Evolutionary conservation across 2,329 filamentous ascomycete species (phyloP), one percentile per base, ranked within the genome.

Genomic region (Aaosphaeria arxii): DNA sequence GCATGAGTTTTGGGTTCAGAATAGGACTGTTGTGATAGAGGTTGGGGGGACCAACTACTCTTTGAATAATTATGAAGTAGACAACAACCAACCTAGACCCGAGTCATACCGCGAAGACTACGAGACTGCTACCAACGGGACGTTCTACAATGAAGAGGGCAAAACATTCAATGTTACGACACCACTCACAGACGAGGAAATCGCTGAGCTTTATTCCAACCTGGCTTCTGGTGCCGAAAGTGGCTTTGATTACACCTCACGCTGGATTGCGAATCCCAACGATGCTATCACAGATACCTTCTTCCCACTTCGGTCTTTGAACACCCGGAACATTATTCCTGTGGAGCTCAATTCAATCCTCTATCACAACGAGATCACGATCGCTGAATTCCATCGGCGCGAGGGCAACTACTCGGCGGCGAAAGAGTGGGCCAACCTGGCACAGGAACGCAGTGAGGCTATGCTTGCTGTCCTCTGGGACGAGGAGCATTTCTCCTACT

Each of bases 341-440:
- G 82, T 88, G 2, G 84, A 87, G 47, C 75, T 88, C 52, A 87
- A 88, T 66, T 81, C 83, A 1, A 86, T 87, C 40, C 69, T 88
- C 6, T 88, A 87, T 64, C 77, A 77, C 57, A 86, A 85, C 54
- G 85, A 88, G 58, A 70, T 80, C 2, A 74, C 77, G 44, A 83
- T 87, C 45, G 74, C 80, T 7, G 58, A 70, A 2, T 84, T 85
- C 61, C 73, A 82, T 52, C 72, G 75, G 38, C 62, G 67, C 24
- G 72, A 73, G 0, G 80, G 80, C 46, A 80, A 85, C 61, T 58
- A 64, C 30, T 75, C 71, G 1, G 77, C 71, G 1, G 79, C 80
- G 2, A 63, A 69, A 6, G 55, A 69, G 7, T 87, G 81, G 77
- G 67, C 71, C 5, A 58, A 71, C 4, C 64, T 73, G 5, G 84